Percentiles rank a stretch among this genome's conserved stretches.
Evolutionary conservation across 2,329 filamentous ascomycete genomes (phyloP).

Genomic region (Chaetomium strumarium): DNA sequence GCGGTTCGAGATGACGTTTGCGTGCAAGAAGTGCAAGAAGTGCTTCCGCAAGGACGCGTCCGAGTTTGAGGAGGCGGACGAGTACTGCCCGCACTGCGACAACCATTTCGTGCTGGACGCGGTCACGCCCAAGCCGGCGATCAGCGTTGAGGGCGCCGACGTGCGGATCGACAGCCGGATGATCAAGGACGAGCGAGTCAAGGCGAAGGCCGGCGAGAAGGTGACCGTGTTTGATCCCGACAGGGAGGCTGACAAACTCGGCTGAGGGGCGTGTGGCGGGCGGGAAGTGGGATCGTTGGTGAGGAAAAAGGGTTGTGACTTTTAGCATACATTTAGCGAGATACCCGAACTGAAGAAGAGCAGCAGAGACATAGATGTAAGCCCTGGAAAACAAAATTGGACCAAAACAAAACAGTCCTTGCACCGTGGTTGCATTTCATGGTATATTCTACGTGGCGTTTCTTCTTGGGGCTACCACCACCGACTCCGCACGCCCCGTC

Average conservation of each 20-base stretch:
- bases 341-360: too few relatives aligned
- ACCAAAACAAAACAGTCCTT: too few relatives aligned
- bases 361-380: too few relatives aligned
- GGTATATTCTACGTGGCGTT: too few relatives aligned
- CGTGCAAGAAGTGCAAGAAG: conserved; percentile 99
- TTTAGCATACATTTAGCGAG: too few relatives aligned
- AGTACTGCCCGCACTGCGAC: conserved; percentile 98
- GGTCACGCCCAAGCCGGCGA: conserved; percentile 69
- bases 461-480: background rate
- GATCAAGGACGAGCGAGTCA: conserved; percentile 83
- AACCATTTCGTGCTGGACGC: conserved; percentile 97
- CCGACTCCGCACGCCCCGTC: background rate
- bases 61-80: conserved; percentile 94
- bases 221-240: conserved; percentile 71
- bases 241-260: conserved; percentile 67
- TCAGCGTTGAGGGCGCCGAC: conserved; percentile 90
- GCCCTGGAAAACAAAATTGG: too few relatives aligned
- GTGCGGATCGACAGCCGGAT: conserved; percentile 79
- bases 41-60: conserved; percentile 90
- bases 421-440: too few relatives aligned
- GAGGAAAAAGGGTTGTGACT: background rate
- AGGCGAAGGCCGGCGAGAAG: conserved; percentile 37
- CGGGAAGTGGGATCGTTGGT: background rate
- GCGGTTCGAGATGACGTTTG: conserved; percentile 82
- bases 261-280: conserved; percentile 41